Evolutionary conservation across 805 yeast species (phyloP).

Genomic region (Nadsonia fulvescens): DNA sequence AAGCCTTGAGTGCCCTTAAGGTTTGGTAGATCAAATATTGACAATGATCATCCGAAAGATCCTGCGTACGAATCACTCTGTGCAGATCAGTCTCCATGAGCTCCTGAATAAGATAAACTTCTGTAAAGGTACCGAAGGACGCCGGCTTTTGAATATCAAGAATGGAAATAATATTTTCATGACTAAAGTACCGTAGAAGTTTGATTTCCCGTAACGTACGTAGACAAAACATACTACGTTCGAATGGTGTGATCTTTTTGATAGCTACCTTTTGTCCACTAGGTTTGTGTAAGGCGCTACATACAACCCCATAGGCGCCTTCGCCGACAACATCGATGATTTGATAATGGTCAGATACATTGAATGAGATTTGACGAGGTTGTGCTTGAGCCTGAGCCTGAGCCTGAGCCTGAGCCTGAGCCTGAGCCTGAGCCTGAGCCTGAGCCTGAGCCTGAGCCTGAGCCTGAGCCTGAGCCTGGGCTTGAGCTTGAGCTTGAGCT

Average conservation of each 20-base stretch:
- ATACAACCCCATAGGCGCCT: conserved; percentile 90
- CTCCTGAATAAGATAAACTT: conserved; percentile 68
- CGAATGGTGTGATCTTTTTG: conserved; percentile 86
- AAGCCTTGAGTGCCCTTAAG: conserved; percentile 70
- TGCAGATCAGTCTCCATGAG: conserved; percentile 98
- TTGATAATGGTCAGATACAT: conserved; percentile 75
- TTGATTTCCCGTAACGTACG: conserved; percentile 82
- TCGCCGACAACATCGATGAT: conserved; percentile 77
- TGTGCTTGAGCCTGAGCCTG: too few relatives aligned
- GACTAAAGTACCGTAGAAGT: conserved; percentile 74
- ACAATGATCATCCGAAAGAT: conserved; percentile 76
- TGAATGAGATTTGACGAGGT: conserved; percentile 38
- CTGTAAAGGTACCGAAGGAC: conserved; percentile 56
- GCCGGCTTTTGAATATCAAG: conserved; percentile 79
- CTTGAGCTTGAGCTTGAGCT: conserved; percentile 1
- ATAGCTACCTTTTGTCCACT: conserved; percentile 84
- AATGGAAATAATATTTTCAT: conserved; percentile 81
- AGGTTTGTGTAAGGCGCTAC: conserved; percentile 77
- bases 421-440: conserved; percentile 1
- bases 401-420: conserved; percentile 1
- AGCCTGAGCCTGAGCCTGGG: conserved; percentile 1
- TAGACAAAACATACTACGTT: conserved; percentile 70
- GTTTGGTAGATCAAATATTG: conserved; percentile 90
- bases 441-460: conserved; percentile 1
- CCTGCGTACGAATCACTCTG: conserved; percentile 83